Conservation (phyloP, 2,329 filamentous ascomycete genomes). For the Cercospora sp. region DNA sequence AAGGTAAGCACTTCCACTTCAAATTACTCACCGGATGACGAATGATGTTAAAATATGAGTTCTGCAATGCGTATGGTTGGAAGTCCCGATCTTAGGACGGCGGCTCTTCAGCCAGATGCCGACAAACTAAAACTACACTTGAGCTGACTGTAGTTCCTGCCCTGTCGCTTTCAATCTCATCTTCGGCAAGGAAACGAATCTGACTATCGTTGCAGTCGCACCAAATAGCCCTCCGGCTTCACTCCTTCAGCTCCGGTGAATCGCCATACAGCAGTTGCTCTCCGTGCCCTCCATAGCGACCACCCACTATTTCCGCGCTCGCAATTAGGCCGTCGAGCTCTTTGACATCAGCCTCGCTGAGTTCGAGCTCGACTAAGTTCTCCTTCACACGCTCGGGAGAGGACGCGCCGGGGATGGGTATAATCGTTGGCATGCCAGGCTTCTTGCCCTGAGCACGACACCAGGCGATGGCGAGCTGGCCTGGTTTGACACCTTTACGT, state of each 20-base stretch:
- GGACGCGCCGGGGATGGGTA: slow-evolving; percentile 49
- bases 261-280: slow-evolving; percentile 34
- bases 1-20: background rate
- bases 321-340: slow-evolving; percentile 56
- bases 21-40: background rate
- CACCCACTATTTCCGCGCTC: slow-evolving; percentile 47
- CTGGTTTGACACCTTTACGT: slow-evolving; percentile 54
- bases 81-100: slow-evolving; percentile 12
- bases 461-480: slow-evolving; percentile 55
- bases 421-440: slow-evolving; percentile 48
- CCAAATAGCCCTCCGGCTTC: background rate
- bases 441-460: slow-evolving; percentile 46
- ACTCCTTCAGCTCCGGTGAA: slow-evolving; percentile 28
- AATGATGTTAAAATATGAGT: slow-evolving; percentile 50
- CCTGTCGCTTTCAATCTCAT: background rate
- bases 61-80: slow-evolving; percentile 53
- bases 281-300: slow-evolving; percentile 40
- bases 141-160: slow-evolving; percentile 41
- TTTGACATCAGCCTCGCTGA: slow-evolving; percentile 52
- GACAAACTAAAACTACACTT: slow-evolving; percentile 53
- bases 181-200: background rate
- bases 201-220: background rate
- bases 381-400: slow-evolving; percentile 43
- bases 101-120: slow-evolving; percentile 42
- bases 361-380: slow-evolving; percentile 44